Base-by-base conservation (phyloP, 768 basidiomycete genomes). In the Leucosporidium scottii region DNA sequence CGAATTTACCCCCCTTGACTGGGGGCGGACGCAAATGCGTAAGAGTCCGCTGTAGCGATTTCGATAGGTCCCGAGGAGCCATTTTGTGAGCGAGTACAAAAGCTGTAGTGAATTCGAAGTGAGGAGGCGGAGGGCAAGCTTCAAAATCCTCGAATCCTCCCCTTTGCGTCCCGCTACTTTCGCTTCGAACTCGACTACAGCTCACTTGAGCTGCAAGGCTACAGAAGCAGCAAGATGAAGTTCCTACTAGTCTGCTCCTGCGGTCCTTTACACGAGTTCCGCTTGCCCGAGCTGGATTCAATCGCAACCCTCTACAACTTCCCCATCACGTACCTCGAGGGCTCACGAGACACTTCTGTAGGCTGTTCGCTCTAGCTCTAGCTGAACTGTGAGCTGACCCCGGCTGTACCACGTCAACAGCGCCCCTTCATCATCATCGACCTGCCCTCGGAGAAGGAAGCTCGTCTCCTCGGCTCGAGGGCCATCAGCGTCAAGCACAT, bases 401-500 rank as follows among this genome's bases (percentile, higher is more conserved):
- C 3, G 0, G 34, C 34, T 12, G 6, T 36, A 12, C 34, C 15
- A 9, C 9, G 4, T 2, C 1, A 3, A 7, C 65, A 75, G 51
- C 81, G 86, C 60, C 90, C 91, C 3, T 91, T 87, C 78, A 86
- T 91, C 84, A 79, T 89, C 54, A 78, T 93, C 44, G 80, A 80
- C 13, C 79, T 97, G 8, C 83, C 85, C 27, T 77, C 81, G 31
- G 91, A 91, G 71, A 84, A 85, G 47, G 86, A 94, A 67, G 91
- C 88, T 0, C 78, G 81, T 56, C 76, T 84, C n/a, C 81, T 99
- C 31, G 88, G 89, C 0, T 79, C 82, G 65, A 80, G 94, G 71
- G 90, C 91, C 73, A 86, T 94, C 54, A 77, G 93, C 60, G 83
- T 98, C 76, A 92, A 87, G 92, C 93, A 67, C 64, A 85, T 78